Base-by-base conservation (phyloP, 768 basidiomycete species). In the Mycena indigotica region DNA sequence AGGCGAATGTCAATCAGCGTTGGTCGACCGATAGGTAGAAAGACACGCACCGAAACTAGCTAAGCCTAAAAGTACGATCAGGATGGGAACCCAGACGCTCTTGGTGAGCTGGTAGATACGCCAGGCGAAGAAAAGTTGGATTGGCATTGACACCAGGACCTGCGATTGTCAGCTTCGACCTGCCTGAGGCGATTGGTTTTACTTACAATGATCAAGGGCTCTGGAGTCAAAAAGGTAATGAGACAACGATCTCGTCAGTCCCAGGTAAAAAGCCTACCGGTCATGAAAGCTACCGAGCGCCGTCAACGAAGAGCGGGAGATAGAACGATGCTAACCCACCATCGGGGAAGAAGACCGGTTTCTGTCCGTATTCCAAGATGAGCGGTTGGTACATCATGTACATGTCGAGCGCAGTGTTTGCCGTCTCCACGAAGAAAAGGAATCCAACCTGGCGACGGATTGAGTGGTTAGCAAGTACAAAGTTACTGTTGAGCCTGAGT, bases 121-220 rank as follows among this genome's bases (percentile, higher is more conserved):
- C 76, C 76, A 77, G 0, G 75, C 75, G 30, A 75, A 72, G 64
- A 79, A 77, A 2, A 76, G 56, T 55, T 79, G 77, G 1, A 76
- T 71, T 0, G 76, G 74, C 0, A 75, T 76, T 1, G 75, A 76
- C 17, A 79, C 69, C 16, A 71, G 62, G 6, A 74, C 74, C 77
- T 78, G 55, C 3, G 38, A 28, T 5, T 1, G 16, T n/a, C n/a
- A n/a, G n/a, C n/a, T n/a, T n/a, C n/a, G n/a, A n/a, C n/a, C n/a
- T n/a, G n/a, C n/a, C n/a, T n/a, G n/a, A n/a, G n/a, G n/a, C n/a
- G 29, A 13, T 58, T 44, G 41, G 21, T 8, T 23, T 35, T 19
- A 65, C 69, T 51, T 52, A 74, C 75, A 28, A 72, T 74, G 53
- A 73, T 52, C n/a, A 73, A 55, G 4, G 74, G 73, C 53, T 75